Evolutionary conservation across 2,329 filamentous ascomycete genomes (phyloP), one percentile per base, ranked within the genome.

Genomic region (Diaporthe aspalathi): DNA sequence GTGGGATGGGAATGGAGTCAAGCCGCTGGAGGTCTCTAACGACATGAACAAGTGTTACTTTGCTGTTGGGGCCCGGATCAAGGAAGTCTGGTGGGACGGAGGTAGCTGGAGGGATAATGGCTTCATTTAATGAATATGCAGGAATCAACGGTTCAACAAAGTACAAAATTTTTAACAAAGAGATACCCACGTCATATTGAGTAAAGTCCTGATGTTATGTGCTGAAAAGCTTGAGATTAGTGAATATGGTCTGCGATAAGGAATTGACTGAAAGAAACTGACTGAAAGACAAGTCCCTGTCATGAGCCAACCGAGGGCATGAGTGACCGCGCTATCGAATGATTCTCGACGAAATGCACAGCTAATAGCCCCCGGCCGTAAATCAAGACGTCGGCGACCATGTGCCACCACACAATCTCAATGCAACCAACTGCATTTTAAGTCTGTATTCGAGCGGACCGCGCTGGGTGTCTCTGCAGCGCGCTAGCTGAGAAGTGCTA

Each of bases 21-120:
- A 63, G 40, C 43, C 60, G 60, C 40, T 63, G 43, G 60, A 63
- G 43, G 60, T 63, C 43, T 63, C 60, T 8, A 29, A 49, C 17
- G 43, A 63, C 11, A 63, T 63, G 60, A 63, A 63, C n/a, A 63
- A 63, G 60, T 63, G 60, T 17, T 63, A 35, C 20, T 63, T 63
- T 35, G 20, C 27, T 17, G 43, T 49, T 6, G 29, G 17, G 20
- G 60, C 40, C 29, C 35, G 43, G n/a, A 49, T 63, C 3, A 63
- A 63, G 43, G 60, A 63, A 17, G 60, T 49, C 7, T 63, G 43
- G 43, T 63, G 60, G 60, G 43, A 63, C 11, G 60, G 60, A 24
- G 38, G 20, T 24, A 50, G 27, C 17, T 63, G 60, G 60, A 24
- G 43, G 12, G 60, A 63, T 11, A 47, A 35, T 38, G 60, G 60